Evolutionary conservation across 345 rosid genomes (phyloP).

Genomic region (Toxicodendron radicans): DNA sequence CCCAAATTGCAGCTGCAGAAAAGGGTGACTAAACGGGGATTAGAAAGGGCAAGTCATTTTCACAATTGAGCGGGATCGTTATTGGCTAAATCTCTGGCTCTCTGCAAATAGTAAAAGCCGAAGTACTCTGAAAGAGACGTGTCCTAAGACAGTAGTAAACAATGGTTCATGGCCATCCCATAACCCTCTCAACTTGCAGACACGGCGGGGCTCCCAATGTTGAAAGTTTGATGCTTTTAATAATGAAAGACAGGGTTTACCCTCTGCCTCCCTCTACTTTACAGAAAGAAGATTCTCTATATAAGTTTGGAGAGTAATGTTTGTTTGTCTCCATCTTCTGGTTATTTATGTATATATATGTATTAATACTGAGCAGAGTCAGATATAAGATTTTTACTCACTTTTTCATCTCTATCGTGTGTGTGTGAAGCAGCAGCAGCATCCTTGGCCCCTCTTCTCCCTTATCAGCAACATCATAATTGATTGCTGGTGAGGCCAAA

Average conservation of each 20-base stretch:
- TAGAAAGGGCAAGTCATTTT: neutral
- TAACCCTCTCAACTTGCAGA: neutral
- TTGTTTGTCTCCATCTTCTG: slow-evolving; percentile 2
- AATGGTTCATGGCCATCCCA: neutral
- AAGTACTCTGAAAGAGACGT: neutral
- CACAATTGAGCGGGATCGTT: neutral
- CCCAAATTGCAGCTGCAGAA: too few species aligned
- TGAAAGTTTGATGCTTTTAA: neutral
- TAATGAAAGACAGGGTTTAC: too few species aligned
- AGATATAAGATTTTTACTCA: too few species aligned
- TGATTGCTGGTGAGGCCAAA: neutral
- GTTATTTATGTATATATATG: too few species aligned
- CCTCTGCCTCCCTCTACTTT: too few species aligned
- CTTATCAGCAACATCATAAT: slow-evolving; percentile 20
- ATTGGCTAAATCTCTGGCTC: neutral
- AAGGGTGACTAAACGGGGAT: too few species aligned
- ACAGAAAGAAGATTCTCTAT: neutral
- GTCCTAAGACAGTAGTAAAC: too few species aligned
- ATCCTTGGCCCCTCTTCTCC: neutral
- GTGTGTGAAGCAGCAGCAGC: neutral
- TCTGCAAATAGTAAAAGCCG: neutral
- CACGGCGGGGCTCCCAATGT: neutral
- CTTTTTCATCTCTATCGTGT: neutral
- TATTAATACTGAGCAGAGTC: too few species aligned
- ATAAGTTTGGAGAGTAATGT: too few species aligned